These are phyloP conservation scores for Hypoxylon subgilvum DNA, from an alignment of 495 filamentous ascomycete species.

Conservation along the genomic window DNA sequence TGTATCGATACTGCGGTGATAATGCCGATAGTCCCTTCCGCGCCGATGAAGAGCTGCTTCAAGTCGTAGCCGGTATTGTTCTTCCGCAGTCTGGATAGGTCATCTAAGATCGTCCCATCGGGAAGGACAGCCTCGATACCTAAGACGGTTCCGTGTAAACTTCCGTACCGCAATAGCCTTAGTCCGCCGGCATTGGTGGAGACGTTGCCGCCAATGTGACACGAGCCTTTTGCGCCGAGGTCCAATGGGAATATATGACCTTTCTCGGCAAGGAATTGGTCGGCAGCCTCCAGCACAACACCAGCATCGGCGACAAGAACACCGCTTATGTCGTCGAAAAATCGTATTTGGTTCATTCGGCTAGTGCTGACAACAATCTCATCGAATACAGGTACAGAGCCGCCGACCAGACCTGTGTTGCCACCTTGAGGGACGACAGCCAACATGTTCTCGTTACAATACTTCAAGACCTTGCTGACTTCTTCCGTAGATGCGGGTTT, in stretches of 20 bases:
- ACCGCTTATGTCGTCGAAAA: slow-evolving; percentile 92
- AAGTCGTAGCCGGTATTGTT: slow-evolving; percentile 98
- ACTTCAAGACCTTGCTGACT: slow-evolving; percentile 83
- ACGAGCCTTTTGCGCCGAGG: slow-evolving; percentile 94
- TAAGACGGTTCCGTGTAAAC: slow-evolving; percentile 88
- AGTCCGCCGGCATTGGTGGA: slow-evolving; percentile 94
- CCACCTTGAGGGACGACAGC: slow-evolving; percentile 98
- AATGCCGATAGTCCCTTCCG: slow-evolving; percentile 92
- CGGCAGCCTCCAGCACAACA: slow-evolving; percentile 85
- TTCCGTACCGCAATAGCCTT: slow-evolving; percentile 88
- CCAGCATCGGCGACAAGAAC: slow-evolving; percentile 89
- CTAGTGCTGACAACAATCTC: slow-evolving; percentile 92
- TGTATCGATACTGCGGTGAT: slow-evolving; percentile 88
- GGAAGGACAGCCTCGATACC: slow-evolving; percentile 92
- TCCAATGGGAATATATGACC: slow-evolving; percentile 91
- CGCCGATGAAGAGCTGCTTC: slow-evolving; percentile 96
- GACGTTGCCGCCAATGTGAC: slow-evolving; percentile 98
- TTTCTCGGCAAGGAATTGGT: slow-evolving; percentile 78
- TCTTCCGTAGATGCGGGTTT: slow-evolving; percentile 83
- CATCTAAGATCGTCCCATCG: slow-evolving; percentile 88
- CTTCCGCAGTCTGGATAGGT: slow-evolving; percentile 85
- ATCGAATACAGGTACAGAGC: slow-evolving; percentile 94
- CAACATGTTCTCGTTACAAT: slow-evolving; percentile 89
- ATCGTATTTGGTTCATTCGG: slow-evolving; percentile 87
- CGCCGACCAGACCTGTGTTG: slow-evolving; percentile 93